Evolutionary conservation across 1,139 yeast species (phyloP), one percentile per base, ranked within the genome.

Genomic region (Pneumocystis canis): DNA sequence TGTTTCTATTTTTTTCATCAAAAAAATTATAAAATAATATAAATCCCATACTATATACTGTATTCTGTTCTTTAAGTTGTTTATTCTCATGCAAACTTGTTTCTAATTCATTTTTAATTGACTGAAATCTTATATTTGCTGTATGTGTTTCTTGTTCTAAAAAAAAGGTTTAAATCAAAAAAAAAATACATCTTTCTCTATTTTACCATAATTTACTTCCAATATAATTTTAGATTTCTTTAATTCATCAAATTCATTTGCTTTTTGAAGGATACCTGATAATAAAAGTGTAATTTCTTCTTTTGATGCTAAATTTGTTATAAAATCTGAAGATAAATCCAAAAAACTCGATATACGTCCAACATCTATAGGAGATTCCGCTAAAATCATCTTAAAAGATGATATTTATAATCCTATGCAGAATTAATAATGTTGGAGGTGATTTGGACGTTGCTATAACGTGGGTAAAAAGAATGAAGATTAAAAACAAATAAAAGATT

Each of bases 131-230:
- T 14, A 6, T 30, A 16, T 61, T 61, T 28, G 63, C 58, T 20
- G 30, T 16, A 9, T 63, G 63, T 14, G 64, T 60, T 58, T 63
- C 47, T 37, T 62, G 65, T 35, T 65, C 67, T 30, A 65, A 53
- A 33, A 64, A n/a, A 47, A 47, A 18, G 6, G 31, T 11, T 47
- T 47, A 47, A 47, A 47, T 25, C 6, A 2, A 4, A 31, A 5
- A 11, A 41, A 41, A 47, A 47, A 47, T 9, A 11, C 16, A 47
- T 9, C 1, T 25, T 25, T 11, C n/a, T 1, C 16, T 1, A 4
- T 47, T 28, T 9, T 25, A 47, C 54, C 54, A 47, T 47, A 47
- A 14, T 47, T 61, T 20, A 65, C 64, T 57, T 65, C 67, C 28
- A 62, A 60, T 28, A 63, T 57, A 7, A 63, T 54, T 20, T 60